phyloP scores from a whole-genome alignment of 192 early-diverging fungal genomes.

The Paraglomus occultum region DNA sequence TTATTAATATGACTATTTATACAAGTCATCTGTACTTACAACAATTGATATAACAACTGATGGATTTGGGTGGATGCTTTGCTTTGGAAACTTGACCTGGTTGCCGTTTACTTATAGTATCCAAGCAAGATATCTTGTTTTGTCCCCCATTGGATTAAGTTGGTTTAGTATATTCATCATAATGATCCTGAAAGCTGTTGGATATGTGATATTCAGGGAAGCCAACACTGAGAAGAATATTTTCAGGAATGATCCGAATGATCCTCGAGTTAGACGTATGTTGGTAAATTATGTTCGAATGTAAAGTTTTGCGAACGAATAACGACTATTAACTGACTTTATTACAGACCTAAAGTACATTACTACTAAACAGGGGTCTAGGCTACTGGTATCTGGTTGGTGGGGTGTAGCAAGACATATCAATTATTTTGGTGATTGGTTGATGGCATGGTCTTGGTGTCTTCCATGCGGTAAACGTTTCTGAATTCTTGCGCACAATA shows the following conservation, averaged over 20 bases:
- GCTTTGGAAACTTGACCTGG: conserved; percentile 83
- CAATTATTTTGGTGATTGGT: conserved; percentile 95
- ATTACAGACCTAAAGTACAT: conserved; percentile 76
- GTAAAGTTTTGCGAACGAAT: neutral
- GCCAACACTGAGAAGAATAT: conserved; percentile 90
- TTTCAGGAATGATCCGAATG: conserved; percentile 70
- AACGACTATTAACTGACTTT: neutral
- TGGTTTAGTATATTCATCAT: conserved; percentile 41
- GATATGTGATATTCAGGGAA: conserved; percentile 84
- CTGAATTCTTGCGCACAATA: neutral
- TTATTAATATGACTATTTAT: conserved; percentile 16
- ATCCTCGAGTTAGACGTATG: conserved; percentile 52
- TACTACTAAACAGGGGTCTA: conserved; percentile 76
- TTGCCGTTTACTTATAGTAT: conserved; percentile 87
- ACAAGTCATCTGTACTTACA: conserved; percentile 76
- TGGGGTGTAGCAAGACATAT: conserved; percentile 94
- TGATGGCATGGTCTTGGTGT: conserved; percentile 89
- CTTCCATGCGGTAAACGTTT: conserved; percentile 62
- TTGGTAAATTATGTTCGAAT: neutral
- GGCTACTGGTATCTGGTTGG: conserved; percentile 85
- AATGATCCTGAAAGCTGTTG: conserved; percentile 56
- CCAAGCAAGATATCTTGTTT: conserved; percentile 84
- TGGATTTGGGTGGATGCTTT: conserved; percentile 92
- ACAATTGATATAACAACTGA: conserved; percentile 99
- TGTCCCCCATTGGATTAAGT: conserved; percentile 64